These are phyloP conservation scores for Brassica incana DNA, from an alignment of 345 rosid species.

Conservation along the genomic window DNA sequence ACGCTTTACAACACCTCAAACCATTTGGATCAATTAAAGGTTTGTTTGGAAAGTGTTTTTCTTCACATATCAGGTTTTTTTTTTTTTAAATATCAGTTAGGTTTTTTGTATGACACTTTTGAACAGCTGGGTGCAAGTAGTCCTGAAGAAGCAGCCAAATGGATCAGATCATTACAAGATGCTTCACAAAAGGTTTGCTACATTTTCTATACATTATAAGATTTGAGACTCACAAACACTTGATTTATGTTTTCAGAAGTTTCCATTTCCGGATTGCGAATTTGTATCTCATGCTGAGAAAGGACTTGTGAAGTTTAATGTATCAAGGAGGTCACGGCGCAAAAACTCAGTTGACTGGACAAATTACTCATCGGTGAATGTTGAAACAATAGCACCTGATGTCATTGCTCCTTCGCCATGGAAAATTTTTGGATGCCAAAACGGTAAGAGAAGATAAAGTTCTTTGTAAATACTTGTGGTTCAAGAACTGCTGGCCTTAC, in stretches of 20 bases:
- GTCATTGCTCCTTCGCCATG: constrained; percentile 89
- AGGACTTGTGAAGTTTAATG: constrained; percentile 44
- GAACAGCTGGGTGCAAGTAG: constrained; percentile 86
- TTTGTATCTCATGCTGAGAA: constrained; percentile 55
- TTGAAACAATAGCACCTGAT: constrained; percentile 65
- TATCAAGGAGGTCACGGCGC: constrained; percentile 46
- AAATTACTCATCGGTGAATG: constrained; percentile 41
- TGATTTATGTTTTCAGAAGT: constrained; percentile 46
- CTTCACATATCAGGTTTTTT: background rate
- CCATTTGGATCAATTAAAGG: constrained; percentile 83
- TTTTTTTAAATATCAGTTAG: background rate
- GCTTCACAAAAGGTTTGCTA: constrained; percentile 62
- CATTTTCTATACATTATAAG: background rate
- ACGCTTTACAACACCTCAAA: constrained; percentile 70
- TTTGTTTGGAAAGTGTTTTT: constrained; percentile 14
- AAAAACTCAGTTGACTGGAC: constrained; percentile 62
- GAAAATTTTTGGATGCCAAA: constrained; percentile 95
- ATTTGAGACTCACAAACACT: constrained; percentile 5
- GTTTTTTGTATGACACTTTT: constrained; percentile 1
- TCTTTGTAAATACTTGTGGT: background rate
- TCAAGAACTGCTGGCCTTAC: background rate
- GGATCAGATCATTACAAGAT: constrained; percentile 73
- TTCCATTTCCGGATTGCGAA: constrained; percentile 47
- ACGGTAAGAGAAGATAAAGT: constrained; percentile 48
- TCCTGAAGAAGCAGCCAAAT: constrained; percentile 89